A percentile compares a stretch with the other conserved stretches of the same genome.
Evolutionary conservation across 2,329 filamentous ascomycete genomes (phyloP).

Genomic region (Penicillium sumatraense): DNA sequence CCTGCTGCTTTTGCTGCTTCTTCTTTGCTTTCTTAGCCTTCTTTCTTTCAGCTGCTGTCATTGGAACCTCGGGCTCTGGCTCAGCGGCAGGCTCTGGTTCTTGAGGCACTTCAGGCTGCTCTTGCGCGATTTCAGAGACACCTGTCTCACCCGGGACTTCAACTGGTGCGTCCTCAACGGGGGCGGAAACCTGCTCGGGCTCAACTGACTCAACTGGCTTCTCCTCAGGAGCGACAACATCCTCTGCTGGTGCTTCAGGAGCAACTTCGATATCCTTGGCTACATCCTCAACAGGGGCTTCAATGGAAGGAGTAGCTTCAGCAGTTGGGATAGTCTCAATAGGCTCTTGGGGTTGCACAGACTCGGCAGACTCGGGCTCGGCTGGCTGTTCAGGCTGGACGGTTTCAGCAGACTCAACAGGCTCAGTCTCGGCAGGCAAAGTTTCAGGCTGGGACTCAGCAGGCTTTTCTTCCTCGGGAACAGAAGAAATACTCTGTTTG

Average conservation of each 20-base stretch:
- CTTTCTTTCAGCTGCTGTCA: constrained; percentile 20
- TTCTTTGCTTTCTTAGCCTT: constrained; percentile 25
- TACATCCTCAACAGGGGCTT: not conserved
- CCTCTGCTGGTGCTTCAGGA: not conserved
- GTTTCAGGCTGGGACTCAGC: constrained; percentile 5
- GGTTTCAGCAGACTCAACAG: not conserved
- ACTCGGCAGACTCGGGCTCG: not conserved
- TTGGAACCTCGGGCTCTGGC: constrained; percentile 16
- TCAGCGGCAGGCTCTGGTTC: constrained; percentile 4
- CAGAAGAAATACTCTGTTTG: constrained; percentile 20
- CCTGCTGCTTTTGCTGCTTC: constrained; percentile 21
- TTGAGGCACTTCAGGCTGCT: not conserved
- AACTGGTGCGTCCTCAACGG: not conserved
- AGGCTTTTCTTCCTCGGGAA: constrained; percentile 16
- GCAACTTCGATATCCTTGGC: not conserved
- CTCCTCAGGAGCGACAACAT: not conserved
- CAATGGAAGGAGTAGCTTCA: not conserved
- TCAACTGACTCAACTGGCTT: constrained; percentile 1
- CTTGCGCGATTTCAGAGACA: not conserved
- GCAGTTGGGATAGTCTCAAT: not conserved
- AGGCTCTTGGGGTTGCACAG: no score
- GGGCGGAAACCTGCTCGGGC: constrained; percentile 1
- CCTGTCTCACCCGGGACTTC: not conserved
- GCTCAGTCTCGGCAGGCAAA: constrained; percentile 4
- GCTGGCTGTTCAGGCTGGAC: not conserved